Evolutionary conservation across 306 rosid species (phyloP).

Genomic region (Acmispon strigosus): DNA sequence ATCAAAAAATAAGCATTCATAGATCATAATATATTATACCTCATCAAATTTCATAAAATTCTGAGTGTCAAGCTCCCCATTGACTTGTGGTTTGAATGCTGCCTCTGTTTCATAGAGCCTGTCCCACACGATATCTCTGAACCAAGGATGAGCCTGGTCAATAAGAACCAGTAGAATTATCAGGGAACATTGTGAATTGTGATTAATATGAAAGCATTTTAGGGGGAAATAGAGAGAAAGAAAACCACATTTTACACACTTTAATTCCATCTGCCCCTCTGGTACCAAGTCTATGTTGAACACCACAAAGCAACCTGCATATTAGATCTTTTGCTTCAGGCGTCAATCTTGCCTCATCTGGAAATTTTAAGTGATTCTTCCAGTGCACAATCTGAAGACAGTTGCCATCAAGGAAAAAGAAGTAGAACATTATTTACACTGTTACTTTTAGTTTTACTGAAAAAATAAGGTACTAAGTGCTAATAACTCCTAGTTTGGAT

Average conservation of each 20-base stretch:
- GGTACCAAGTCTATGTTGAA: conserved; percentile 64
- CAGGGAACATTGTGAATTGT: not conserved
- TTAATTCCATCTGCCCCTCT: conserved; percentile 68
- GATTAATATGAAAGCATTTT: not conserved
- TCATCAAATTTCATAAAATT: conserved; percentile 90
- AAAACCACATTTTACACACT: conserved; percentile 35
- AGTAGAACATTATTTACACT: not conserved
- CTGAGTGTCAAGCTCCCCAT: conserved; percentile 89
- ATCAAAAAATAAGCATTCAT: not conserved
- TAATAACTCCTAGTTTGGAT: not conserved
- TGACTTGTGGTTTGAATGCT: conserved; percentile 89
- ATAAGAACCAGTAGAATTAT: not conserved
- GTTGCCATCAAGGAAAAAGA: not conserved
- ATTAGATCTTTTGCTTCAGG: conserved; percentile 87
- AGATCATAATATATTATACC: conserved; percentile 31
- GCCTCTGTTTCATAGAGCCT: conserved; percentile 76
- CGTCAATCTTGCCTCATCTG: conserved; percentile 69
- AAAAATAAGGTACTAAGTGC: conserved; percentile 3
- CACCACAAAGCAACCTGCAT: conserved; percentile 76
- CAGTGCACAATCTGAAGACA: conserved; percentile 73
- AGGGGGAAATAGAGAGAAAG: not conserved
- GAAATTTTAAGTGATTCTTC: conserved; percentile 91
- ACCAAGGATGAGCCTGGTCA: conserved; percentile 87
- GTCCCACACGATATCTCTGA: conserved; percentile 71
- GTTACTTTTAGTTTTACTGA: not conserved